Evolutionary conservation across 345 rosid species (phyloP).

Genomic region (Melastoma malabathricum): DNA sequence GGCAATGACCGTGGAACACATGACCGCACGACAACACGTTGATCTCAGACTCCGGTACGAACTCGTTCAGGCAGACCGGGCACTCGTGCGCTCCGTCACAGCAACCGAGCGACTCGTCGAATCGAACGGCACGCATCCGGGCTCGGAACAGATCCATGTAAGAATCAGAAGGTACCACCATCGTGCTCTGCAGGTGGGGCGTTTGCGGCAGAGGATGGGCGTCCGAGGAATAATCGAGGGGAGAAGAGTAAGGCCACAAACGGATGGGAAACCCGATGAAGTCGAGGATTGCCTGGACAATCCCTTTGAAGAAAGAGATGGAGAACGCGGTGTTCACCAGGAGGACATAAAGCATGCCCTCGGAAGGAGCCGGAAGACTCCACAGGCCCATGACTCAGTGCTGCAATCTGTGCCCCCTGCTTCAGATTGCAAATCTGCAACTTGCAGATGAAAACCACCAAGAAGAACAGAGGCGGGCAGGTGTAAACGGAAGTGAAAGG

Average conservation of each 20-base stretch:
- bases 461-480: no score
- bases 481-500: no score
- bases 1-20: conserved; percentile 11
- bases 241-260: conserved; percentile 19
- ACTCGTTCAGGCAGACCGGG: conserved; percentile 13
- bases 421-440: no score
- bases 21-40: conserved; percentile 13
- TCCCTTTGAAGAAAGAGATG: conserved; percentile 55
- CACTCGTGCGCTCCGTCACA: conserved; percentile 6
- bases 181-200: not conserved
- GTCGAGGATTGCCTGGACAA: conserved; percentile 50
- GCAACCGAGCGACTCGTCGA: conserved; percentile 23
- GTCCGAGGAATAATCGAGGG: conserved; percentile 26
- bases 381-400: conserved; percentile 80
- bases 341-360: conserved; percentile 64
- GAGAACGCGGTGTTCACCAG: conserved; percentile 82
- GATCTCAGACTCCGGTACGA: conserved; percentile 12
- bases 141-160: conserved; percentile 57
- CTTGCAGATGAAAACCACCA: no score
- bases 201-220: not conserved
- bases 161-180: conserved; percentile 22
- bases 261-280: conserved; percentile 44
- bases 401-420: no score
- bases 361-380: conserved; percentile 84
- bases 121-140: conserved; percentile 39